Base-by-base conservation (phyloP, 441 rosid genomes). In the Arabidopsis lyrata region DNA sequence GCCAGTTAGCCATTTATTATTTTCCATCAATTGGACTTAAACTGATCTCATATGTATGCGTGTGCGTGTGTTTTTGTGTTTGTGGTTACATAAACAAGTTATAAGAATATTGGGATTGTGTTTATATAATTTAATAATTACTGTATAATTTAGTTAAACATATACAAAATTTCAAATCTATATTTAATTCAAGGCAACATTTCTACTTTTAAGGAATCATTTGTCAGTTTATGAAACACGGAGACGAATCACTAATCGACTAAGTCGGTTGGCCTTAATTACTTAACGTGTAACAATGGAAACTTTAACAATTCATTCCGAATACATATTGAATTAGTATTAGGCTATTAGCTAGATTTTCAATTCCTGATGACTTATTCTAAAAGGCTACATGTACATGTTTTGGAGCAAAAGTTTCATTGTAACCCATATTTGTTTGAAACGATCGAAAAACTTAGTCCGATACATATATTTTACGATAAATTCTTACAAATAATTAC, bases 91-190 rank as follows among this genome's bases (percentile, higher is more conserved):
- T 65, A 41, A 64, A 71, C 80, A 70, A 56, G 63, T 66, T 65
- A 70, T 72, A 77, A 50, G 76, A 70, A 77, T 57, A 63, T 77
- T 77, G 72, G 80, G 72, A 57, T 24, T 49, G 39, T 77, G 80
- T 65, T 77, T 71, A 64, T 64, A 64, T 41, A 64, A 41, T 48
- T 77, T 70, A 24, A 24, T 24, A 2, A 24, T 24, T 24, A 24
- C 27, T 24, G 27, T 29, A 65, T 57, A 58, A 55, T 48, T 39
- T 8, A 47, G 32, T 56, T 31, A 63, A 58, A 9, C 20, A 34
- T 35, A 50, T 52, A 55, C 2, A 20, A 8, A 53, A 3, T 5
- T 55, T 6, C 24, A 3, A 9, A 7, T 24, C 22, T 8, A 27
- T 44, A 56, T 55, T n/a, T 44, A 68, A 54, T n/a, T 32, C 13